Evolutionary conservation across 495 filamentous ascomycete genomes (phyloP).

Genomic region (Geopyxis carbonaria): DNA sequence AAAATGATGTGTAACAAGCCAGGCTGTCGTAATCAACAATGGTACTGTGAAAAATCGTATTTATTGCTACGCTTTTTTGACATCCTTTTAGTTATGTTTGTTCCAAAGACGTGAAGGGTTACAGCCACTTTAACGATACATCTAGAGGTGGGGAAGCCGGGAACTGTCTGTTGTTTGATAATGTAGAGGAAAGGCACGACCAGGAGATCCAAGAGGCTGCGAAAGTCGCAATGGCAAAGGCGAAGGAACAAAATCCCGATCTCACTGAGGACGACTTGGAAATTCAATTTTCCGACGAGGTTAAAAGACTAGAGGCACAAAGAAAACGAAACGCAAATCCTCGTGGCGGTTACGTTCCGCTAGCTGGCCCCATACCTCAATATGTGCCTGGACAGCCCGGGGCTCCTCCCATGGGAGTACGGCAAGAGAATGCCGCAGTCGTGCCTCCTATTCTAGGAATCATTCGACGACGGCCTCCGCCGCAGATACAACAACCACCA

Average conservation of each 20-base stretch:
- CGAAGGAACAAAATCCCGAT: constrained; percentile 42
- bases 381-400: too few relatives aligned
- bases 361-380: too few relatives aligned
- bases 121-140: constrained; percentile 36
- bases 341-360: too few relatives aligned
- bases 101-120: constrained; percentile 37
- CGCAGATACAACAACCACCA: too few relatives aligned
- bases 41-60: not conserved
- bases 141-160: constrained; percentile 30
- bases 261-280: constrained; percentile 39
- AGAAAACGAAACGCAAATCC: not conserved
- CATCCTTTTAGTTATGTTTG: constrained; percentile 44
- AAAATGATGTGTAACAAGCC: constrained; percentile 39
- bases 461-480: too few relatives aligned
- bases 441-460: too few relatives aligned
- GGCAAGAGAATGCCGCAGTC: too few relatives aligned
- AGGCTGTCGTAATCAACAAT: constrained; percentile 2
- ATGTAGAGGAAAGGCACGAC: constrained; percentile 41
- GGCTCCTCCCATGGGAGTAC: too few relatives aligned
- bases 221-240: constrained; percentile 37
- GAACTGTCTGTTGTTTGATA: constrained; percentile 52
- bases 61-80: constrained; percentile 10
- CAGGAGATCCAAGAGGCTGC: constrained; percentile 51
- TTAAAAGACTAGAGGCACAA: constrained; percentile 27
- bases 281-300: constrained; percentile 41